phyloP scores from a whole-genome alignment of 768 basidiomycete genomes.

The Phlebiopsis gigantea region DNA sequence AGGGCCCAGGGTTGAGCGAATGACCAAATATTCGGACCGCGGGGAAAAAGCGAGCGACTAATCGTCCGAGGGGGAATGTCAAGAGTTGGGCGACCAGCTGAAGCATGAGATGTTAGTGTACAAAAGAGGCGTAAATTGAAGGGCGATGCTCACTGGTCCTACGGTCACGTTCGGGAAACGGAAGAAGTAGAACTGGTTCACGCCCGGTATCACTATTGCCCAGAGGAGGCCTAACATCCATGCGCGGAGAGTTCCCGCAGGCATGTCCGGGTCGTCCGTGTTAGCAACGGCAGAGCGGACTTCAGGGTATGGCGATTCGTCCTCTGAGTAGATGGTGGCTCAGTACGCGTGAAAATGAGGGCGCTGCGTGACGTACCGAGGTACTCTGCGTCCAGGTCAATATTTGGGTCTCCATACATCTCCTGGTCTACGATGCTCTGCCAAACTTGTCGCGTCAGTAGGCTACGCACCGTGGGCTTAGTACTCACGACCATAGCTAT shows the following conservation, averaged over 20 bases:
- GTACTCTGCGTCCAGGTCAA: conserved; percentile 14
- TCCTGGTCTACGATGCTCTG: conserved; percentile 12
- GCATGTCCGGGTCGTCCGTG: conserved; percentile 41
- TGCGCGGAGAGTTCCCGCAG: conserved; percentile 30
- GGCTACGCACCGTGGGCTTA: neutral
- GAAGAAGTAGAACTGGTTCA: conserved; percentile 78
- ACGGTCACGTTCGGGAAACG: conserved; percentile 48
- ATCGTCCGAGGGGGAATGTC: conserved; percentile 58
- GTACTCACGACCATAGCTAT: conserved; percentile 11
- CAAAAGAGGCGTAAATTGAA: conserved; percentile 6
- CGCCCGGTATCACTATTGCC: conserved; percentile 58
- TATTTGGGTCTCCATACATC: conserved; percentile 12
- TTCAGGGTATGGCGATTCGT: conserved; percentile 53
- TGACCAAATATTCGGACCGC: conserved; percentile 46
- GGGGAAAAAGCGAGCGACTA: conserved; percentile 51
- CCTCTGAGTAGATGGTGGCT: conserved; percentile 20
- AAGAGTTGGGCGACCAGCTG: conserved; percentile 63
- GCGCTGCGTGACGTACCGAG: conserved; percentile 5
- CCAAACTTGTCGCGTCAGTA: neutral
- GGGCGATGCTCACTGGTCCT: conserved; percentile 16
- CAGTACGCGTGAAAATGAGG: neutral
- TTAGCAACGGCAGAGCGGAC: conserved; percentile 47
- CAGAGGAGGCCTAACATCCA: conserved; percentile 37
- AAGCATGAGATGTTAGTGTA: conserved; percentile 14
- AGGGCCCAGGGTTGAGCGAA: conserved; percentile 60